Conservation (phyloP, 2,329 filamentous ascomycete species). For the Sarocladiaceae sp. region DNA sequence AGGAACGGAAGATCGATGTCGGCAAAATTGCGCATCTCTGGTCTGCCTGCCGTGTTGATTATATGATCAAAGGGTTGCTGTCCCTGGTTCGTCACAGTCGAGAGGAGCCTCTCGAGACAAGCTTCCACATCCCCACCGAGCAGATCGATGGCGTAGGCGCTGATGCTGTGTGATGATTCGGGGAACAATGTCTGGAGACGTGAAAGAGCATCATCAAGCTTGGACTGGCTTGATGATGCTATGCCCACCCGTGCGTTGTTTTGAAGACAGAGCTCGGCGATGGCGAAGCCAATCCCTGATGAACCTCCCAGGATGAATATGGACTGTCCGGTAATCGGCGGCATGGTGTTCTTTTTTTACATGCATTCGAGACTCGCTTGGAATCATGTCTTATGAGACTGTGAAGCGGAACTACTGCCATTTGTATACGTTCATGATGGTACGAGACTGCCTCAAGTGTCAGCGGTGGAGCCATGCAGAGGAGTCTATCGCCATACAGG, state of each 20-base stretch:
- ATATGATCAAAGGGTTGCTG: slow-evolving; percentile 47
- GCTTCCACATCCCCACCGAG: slow-evolving; percentile 23
- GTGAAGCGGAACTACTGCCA: too few species aligned
- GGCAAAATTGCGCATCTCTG: slow-evolving; percentile 28
- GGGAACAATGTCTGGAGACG: slow-evolving; percentile 27
- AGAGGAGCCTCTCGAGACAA: slow-evolving; percentile 40
- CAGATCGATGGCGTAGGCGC: slow-evolving; percentile 18
- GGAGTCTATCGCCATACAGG: too few species aligned
- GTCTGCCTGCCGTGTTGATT: slow-evolving; percentile 47
- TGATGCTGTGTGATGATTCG: slow-evolving; percentile 26
- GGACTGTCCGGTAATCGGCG: slow-evolving; percentile 1
- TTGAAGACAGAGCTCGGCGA: slow-evolving; percentile 51
- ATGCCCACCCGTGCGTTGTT: slow-evolving; percentile 51
- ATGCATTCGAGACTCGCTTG: not conserved
- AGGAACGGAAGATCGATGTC: slow-evolving; percentile 34
- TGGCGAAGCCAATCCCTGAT: slow-evolving; percentile 55
- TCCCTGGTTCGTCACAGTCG: slow-evolving; percentile 34
- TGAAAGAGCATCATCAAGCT: slow-evolving; percentile 39
- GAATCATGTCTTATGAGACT: too few species aligned
- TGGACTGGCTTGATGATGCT: slow-evolving; percentile 48
- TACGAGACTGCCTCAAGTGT: too few species aligned
- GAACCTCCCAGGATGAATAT: slow-evolving; percentile 59
- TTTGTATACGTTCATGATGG: too few species aligned
- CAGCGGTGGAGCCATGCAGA: too few species aligned
- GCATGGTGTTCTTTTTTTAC: not conserved